Evolutionary conservation across 192 early-diverging fungal species (phyloP), one percentile per base, ranked within the genome.

Genomic region (Linnemannia exigua): DNA sequence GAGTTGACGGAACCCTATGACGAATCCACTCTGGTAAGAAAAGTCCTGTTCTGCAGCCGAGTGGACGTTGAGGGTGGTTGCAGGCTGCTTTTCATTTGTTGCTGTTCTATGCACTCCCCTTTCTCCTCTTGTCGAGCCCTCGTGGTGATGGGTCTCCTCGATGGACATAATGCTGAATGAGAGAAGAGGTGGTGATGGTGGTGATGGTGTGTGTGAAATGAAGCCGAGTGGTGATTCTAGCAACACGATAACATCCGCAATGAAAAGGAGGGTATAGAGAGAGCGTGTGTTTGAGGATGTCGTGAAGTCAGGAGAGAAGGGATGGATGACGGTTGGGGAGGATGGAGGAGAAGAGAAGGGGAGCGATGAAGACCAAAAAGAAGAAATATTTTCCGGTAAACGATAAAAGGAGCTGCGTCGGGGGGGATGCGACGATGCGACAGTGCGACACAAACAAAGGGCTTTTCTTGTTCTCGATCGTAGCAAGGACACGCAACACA

Each of bases 1-100:
- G 69, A 95, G 88, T 81, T 95, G 94, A 46, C 87, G 83, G 33
- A 86, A 80, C 25, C 87, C 92, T 16, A 88, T 54, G 47, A 28
- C 48, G 38, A 90, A 51, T 0, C 77, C 76, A 52, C 72, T 82
- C 73, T 50, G 46, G 47, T 86, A 86, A 0, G 84, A 77, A 25
- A 78, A 79, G 35, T 80, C 74, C 12, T 70, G 52, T 3, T 74
- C 67, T n/a, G 72, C 33, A 37, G 35, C 25, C n/a, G 58, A 16
- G 25, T 22, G 67, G 68, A 81, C 41, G 20, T 75, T 52, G 63
- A 50, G 33, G 5, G 48, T 38, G 44, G n/a, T 22, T 19, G 63
- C 47, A 38, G 33, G 20, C 17, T 67, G 19, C 9, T 35, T 41
- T 15, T 58, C 25, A 0, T 35, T 28, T 52, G 79, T 36, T 37